Evolutionary conservation across 495 filamentous ascomycete species (phyloP), one percentile per base, ranked within the genome.

Genomic region (Podospora anserina): DNA sequence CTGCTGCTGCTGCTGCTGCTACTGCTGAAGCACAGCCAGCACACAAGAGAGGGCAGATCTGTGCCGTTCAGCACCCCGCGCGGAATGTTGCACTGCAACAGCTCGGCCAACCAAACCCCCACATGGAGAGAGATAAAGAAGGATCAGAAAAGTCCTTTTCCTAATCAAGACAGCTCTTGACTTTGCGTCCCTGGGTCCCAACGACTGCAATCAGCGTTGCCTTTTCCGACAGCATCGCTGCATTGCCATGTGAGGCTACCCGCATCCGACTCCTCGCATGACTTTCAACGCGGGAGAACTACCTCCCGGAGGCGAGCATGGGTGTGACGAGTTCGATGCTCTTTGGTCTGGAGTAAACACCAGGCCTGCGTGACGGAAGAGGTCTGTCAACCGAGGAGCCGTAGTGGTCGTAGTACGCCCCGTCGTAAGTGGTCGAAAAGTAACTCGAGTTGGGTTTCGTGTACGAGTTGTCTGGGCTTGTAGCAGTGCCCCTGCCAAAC

Each of bases 251-350:
- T 15, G 16, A 58, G 55, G 55, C n/a, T 58, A 20, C 55, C 55
- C 55, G n/a, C 55, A 18, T 15, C 55, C 23, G 55, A 58, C n/a
- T 49, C 39, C 55, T 6, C 55, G 23, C n/a, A 58, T 26, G 55
- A 19, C 23, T 20, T 20, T 4, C 55, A 26, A 58, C 26, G 55
- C 55, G 44, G 56, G 34, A 66, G 49, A 44, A 59, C 74, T 76
- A 83, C 66, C 80, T 78, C 28, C 80, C 80, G 0, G 30, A 32
- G 30, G 30, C 30, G 64, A 82, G 66, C 76, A 84, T 80, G 39
- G 82, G 82, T 32, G 81, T 84, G 34, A 84, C 80, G 28, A 84
- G 75, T 72, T 84, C 82, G 70, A 84, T 82, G 71, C 80, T 82
- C 74, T 84, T 84, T 3, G 82, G 82, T 54, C 82, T 76, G 64